Base-by-base conservation (phyloP, 2,329 filamentous ascomycete species). In the Pseudopyrenochaeta lycopersici region DNA sequence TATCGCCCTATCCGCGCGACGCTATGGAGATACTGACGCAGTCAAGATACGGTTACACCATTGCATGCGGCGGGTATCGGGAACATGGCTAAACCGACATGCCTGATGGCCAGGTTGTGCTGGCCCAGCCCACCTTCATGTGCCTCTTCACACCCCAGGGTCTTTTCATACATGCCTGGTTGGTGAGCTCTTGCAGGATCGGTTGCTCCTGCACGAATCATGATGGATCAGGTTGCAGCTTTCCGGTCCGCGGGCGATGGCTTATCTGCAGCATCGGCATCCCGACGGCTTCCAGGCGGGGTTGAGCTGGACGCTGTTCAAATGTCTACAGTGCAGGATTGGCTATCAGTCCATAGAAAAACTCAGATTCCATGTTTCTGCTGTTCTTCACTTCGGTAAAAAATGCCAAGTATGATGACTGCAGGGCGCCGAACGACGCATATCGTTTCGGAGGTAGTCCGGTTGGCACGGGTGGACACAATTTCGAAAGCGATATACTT, bases 261-360 rank as follows among this genome's bases (percentile, higher is more conserved):
- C 3, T 29, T 43, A 32, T 45, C 48, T 58, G 56, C 57, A 49
- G 12, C 35, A 46, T 60, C 62, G 62, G 64, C 46, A 63, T 63
- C 50, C 64, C 64, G 62, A 63, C 14, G 10, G 6, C 2, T 21
- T 21, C 27, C 40, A 20, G 45, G 23, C 9, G 15, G 23, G 3
- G 4, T 15, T 20, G 36, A 39, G 36, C 36, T 18, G 36, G 18
- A 10, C 18, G 21, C 2, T 38, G 36, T 21, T 21, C 17, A n/a
- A 23, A 11, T 5, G 9, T 39, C 12, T 6, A 39, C 17, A 7
- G 20, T 3, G 7, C 18, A 11, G 9, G 7, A 21, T 11, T 18
- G 21, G 21, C 10, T n/a, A 11, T 10, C 7, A 39, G 3, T n/a
- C 5, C 18, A 7, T 23, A 2, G 11, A 4, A 14, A 11, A 3